Percentiles rank a stretch among this genome's conserved stretches.
Evolutionary conservation across 306 rosid species (phyloP).

Genomic region (Vigna radiata): DNA sequence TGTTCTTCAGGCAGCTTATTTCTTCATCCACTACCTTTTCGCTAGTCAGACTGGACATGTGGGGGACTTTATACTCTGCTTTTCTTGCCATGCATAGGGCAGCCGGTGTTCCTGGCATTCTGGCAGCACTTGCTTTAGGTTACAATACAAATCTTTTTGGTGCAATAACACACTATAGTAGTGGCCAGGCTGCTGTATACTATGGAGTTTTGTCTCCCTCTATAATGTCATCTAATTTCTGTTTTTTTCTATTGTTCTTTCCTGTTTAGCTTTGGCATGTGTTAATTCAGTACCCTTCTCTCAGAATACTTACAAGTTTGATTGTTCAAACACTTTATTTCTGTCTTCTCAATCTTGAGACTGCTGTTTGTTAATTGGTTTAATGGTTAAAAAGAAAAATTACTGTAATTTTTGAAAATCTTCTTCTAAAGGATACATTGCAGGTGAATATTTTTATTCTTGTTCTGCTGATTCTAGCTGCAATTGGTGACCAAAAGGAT

Average conservation of each 20-base stretch:
- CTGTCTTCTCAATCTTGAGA: constrained; percentile 6
- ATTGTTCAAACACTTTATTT: constrained; percentile 27
- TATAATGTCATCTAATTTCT: background rate
- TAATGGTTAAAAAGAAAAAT: constrained; percentile 8
- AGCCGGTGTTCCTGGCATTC: constrained; percentile 83
- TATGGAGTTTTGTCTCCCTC: constrained; percentile 78
- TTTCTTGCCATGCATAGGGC: constrained; percentile 96
- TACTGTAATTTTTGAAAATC: constrained; percentile 4
- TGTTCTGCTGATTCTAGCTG: constrained; percentile 33
- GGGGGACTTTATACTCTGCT: constrained; percentile 88
- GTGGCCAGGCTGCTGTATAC: constrained; percentile 98
- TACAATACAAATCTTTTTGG: constrained; percentile 94
- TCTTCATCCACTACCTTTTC: constrained; percentile 92
- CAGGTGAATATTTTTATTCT: constrained; percentile 24
- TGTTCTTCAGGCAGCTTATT: constrained; percentile 89
- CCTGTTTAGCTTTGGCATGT: constrained; percentile 11
- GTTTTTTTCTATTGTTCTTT: constrained; percentile 11
- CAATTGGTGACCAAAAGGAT: constrained; percentile 30
- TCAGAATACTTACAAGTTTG: background rate
- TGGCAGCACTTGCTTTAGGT: constrained; percentile 85
- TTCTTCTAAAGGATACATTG: background rate
- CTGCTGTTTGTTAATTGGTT: constrained; percentile 9
- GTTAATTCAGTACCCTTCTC: constrained; percentile 31
- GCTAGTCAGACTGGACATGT: constrained; percentile 99
- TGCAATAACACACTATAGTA: constrained; percentile 89